Base-by-base conservation (phyloP, 768 basidiomycete species). In the Collybiopsis confluens region DNA sequence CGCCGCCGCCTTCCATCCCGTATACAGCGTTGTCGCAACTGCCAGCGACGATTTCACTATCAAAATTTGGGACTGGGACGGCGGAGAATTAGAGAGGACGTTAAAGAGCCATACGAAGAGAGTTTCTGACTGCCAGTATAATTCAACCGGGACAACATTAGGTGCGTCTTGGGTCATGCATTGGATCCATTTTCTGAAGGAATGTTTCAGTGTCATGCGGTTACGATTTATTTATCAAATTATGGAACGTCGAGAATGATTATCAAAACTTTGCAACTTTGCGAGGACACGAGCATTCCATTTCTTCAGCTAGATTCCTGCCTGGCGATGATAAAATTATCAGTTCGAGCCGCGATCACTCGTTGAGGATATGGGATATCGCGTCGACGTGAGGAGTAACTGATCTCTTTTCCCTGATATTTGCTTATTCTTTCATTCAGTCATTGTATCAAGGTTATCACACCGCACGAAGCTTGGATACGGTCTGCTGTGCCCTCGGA, bases 21-120 rank as follows among this genome's bases (percentile, higher is more conserved):
- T 79, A n/a, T 88, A 81, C 70, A 82, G 76, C n/a, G 64, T 82
- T 0, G 61, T 89, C 30, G 88, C 81, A 15, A 80, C 78, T 24
- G 82, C 84, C 9, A 84, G 82, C 59, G 85, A 85, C 59, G 86
- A 89, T 58, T 70, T 81, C 44, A 86, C 78, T 1, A 72, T 89
- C 55, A 87, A 86, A 70, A 76, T 89, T 4, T 89, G 86, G 86
- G 86, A 89, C 58, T 89, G 87, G 86, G 86, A 89, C 63, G 79
- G 81, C 21, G 88, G 87, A 20, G 87, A 87, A 52, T 79, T 86
- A 58, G 88, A 89, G 66, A 64, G 85, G 61, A 88, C 87, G 16
- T 65, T 89, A 27, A 87, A 87, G 63, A 85, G 84, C 1, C 88
- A 89, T 68, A 88, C 87, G 30, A 83, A 82, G 59, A 76, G 78